Conservation (phyloP, 176 grass and related monocot species). For the Coix lacrymajobi region DNA sequence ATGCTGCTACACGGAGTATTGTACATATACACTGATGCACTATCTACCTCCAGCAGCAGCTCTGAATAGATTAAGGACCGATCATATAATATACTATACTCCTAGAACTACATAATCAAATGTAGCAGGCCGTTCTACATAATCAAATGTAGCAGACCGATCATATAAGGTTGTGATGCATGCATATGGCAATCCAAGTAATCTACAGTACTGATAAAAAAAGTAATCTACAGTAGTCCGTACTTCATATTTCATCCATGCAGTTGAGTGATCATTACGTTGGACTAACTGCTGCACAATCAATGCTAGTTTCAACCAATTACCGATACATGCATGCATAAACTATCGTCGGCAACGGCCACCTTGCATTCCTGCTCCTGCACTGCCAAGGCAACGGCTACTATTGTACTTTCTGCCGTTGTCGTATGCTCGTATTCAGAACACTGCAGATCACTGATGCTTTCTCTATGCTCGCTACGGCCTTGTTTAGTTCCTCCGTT, state of each 20-base stretch:
- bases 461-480: neutral
- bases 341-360: neutral
- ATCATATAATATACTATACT: neutral
- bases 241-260: neutral
- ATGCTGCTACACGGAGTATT: neutral
- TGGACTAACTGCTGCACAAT: neutral
- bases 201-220: too few species aligned
- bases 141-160: neutral
- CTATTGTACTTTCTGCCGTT: neutral
- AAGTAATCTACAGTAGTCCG: too few species aligned
- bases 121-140: neutral
- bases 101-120: neutral
- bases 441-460: neutral
- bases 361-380: neutral
- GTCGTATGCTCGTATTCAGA: conserved; percentile 12
- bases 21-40: neutral
- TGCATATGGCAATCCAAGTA: neutral
- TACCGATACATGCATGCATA: neutral
- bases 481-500: too few species aligned
- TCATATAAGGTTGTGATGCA: neutral
- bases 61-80: neutral
- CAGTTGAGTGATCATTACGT: neutral
- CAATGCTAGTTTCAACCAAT: neutral
- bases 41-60: neutral
- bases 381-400: conserved; percentile 17